phyloP scores from a whole-genome alignment of 78 protist species.

The Trichosphaerium sp. region DNA sequence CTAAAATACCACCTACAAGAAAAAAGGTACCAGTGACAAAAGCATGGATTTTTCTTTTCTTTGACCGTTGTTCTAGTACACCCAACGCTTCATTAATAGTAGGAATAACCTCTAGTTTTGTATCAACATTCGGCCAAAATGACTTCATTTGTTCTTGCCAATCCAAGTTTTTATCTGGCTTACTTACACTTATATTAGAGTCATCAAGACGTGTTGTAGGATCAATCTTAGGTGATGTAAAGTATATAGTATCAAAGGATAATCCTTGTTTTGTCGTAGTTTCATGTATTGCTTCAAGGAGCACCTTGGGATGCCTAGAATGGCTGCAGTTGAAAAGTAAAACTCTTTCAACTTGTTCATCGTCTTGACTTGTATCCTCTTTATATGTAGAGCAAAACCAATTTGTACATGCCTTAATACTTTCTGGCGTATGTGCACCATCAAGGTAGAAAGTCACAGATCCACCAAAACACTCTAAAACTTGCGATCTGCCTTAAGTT shows the following conservation, averaged over 20 bases:
- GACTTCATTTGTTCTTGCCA: not conserved
- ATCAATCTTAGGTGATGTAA: not conserved
- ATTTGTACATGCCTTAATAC: slow-evolving; percentile 22
- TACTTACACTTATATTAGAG: too few relatives aligned
- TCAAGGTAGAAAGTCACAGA: slow-evolving; percentile 60
- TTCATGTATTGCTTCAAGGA: slow-evolving; percentile 17
- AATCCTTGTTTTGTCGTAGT: not conserved
- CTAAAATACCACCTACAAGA: slow-evolving; percentile 24
- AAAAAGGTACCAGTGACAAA: slow-evolving; percentile 39
- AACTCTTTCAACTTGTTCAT: slow-evolving; percentile 6
- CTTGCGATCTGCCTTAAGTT: too few relatives aligned
- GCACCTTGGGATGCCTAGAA: slow-evolving; percentile 33
- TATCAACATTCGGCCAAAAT: not conserved
- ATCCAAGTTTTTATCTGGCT: too few relatives aligned
- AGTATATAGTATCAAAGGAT: not conserved
- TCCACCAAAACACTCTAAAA: too few relatives aligned
- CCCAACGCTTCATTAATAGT: not conserved
- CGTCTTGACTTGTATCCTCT: not conserved
- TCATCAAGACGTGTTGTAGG: too few relatives aligned
- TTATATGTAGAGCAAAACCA: slow-evolving; percentile 44
- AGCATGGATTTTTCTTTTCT: slow-evolving; percentile 11
- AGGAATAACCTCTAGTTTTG: not conserved
- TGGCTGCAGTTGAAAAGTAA: slow-evolving; percentile 48
- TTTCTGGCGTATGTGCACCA: slow-evolving; percentile 79
- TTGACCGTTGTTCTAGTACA: not conserved